phyloP scores from a whole-genome alignment of 2,329 filamentous ascomycete species.

The Colletotrichum lentis region DNA sequence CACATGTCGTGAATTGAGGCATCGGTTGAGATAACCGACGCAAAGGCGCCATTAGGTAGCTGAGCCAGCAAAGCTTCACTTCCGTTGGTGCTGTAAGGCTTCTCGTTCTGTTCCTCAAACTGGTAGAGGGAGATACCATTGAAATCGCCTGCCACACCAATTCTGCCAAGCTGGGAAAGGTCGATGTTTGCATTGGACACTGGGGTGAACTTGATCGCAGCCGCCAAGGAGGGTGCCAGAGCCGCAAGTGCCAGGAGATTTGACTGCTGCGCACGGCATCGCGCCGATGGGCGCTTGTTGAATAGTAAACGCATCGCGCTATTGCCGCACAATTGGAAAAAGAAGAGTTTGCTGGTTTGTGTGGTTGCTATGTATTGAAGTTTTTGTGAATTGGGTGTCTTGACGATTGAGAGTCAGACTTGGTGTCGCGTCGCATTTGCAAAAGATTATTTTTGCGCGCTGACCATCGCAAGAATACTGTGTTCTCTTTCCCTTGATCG shows the following conservation, averaged over 20 bases:
- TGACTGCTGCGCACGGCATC: conserved; percentile 46
- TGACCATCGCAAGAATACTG: conserved; percentile 23
- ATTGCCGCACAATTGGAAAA: conserved; percentile 4
- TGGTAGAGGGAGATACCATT: conserved; percentile 89
- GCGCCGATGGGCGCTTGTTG: conserved; percentile 53
- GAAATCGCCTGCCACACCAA: conserved; percentile 89
- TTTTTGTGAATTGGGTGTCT: conserved; percentile 15
- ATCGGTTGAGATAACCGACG: conserved; percentile 77
- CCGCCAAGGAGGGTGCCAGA: conserved; percentile 53
- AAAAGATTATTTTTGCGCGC: conserved; percentile 29
- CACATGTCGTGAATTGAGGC: conserved; percentile 91
- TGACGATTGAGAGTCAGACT: conserved; percentile 3
- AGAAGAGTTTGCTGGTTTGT: not conserved
- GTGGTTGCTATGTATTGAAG: conserved; percentile 23
- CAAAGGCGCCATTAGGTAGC: conserved; percentile 85
- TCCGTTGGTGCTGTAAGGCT: conserved; percentile 73
- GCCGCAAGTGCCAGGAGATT: conserved; percentile 53
- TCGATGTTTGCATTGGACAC: conserved; percentile 78
- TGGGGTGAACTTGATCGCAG: conserved; percentile 66
- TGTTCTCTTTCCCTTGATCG: conserved; percentile 5
- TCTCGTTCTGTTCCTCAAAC: conserved; percentile 80
- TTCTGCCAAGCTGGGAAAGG: conserved; percentile 77
- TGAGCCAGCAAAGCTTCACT: conserved; percentile 81
- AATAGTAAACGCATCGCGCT: conserved; percentile 60
- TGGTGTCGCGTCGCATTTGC: conserved; percentile 34